Evolutionary conservation across 169 alveolate genomes (phyloP).

Genomic region (Plasmodium vinckei): DNA sequence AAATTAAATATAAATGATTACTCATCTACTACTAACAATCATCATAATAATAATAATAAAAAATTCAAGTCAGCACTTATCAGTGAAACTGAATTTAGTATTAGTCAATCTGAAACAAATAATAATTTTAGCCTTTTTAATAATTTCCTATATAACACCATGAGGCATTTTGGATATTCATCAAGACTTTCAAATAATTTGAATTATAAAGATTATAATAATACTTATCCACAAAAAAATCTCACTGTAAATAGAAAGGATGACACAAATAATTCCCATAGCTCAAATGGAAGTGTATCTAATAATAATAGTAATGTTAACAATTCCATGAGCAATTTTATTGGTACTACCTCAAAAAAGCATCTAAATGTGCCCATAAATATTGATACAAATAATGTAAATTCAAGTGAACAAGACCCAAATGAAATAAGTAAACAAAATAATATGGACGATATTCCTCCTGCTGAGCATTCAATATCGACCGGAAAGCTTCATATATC

Average conservation of each 20-base stretch:
- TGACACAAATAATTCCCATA: not conserved
- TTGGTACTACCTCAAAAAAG: not conserved
- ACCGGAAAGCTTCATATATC: too few species aligned
- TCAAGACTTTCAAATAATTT: constrained; percentile 17
- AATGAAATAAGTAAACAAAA: too few species aligned
- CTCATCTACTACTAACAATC: not conserved
- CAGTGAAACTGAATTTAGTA: constrained; percentile 76
- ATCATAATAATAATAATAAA: constrained; percentile 6
- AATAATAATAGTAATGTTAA: constrained; percentile 9
- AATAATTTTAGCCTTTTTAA: constrained; percentile 72
- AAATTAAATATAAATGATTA: not conserved
- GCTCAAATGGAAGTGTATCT: not conserved
- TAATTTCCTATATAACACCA: constrained; percentile 51
- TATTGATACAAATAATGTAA: not conserved
- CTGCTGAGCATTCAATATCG: too few species aligned
- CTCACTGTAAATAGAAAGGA: constrained; percentile 19
- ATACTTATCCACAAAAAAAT: not conserved
- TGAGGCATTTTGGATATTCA: constrained; percentile 62
- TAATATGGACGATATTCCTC: too few species aligned
- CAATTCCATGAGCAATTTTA: too few species aligned
- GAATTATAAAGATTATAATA: constrained; percentile 22
- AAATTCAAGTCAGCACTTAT: constrained; percentile 38
- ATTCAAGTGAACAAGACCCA: too few species aligned
- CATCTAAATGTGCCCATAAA: not conserved
- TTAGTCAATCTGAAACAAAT: constrained; percentile 76